Base-by-base conservation (phyloP, 805 yeast genomes). In the Ogataea sp. region DNA sequence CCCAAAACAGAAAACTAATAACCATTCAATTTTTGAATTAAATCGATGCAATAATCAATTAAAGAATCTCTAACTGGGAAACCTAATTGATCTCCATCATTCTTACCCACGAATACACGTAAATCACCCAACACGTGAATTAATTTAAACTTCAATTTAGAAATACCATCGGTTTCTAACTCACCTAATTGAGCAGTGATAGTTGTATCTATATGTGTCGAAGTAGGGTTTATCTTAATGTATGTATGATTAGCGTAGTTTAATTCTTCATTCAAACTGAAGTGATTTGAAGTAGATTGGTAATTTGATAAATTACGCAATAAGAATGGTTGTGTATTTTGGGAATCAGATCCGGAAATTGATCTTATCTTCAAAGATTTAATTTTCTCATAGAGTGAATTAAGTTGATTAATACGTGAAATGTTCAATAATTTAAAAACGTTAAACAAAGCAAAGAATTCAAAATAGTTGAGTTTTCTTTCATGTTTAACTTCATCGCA, bases 21-120 rank as follows among this genome's bases (percentile, higher is more conserved):
- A 11, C 54, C 57, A 41, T 51, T 52, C 9, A 56, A 38, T 30
- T 47, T 44, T 23, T 51, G 48, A 34, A 57, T 50, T 21, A 45
- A 47, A 6, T 38, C 31, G 6, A 57, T 40, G 24, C 53, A 47
- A 9, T 44, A 45, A 17, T 57, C 62, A 34, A 54, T 45, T 39
- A 56, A 34, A 11, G 34, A 31, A 6, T 44, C 43, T 20, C 43
- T 45, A 27, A 39, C 43, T n/a, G n/a, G n/a, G n/a, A n/a, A n/a
- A n/a, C n/a, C n/a, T n/a, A n/a, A n/a, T 21, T 9, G 14, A 13
- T 30, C 13, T 3, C 4, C 20, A 6, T 39, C 38, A 15, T 46
- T 31, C 33, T 50, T 50, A 10, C 61, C 60, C 23, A 54, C 47
- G 40, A 53, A 58, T n/a, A 58, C 55, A 40, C 62, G 47, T 55